Base-by-base conservation (phyloP, 257 asterid genomes). In the Primulina huaijiensis region DNA sequence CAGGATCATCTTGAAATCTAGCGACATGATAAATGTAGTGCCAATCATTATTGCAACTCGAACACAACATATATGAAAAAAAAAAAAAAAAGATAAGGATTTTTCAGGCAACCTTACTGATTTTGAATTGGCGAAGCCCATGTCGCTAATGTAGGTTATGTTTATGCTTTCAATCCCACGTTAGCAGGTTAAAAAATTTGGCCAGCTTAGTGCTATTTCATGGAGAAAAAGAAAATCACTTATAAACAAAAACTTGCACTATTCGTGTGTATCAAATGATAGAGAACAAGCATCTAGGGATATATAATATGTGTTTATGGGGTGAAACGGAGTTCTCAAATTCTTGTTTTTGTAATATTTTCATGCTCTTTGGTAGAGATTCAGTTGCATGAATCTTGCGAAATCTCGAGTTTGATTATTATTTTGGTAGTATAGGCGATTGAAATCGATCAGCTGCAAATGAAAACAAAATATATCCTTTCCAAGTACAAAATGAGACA, bases 1-100 rank as follows among this genome's bases (percentile, higher is more conserved):
- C 95, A 2, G 62, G 60, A 31, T 74, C 86, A 23, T 79, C 79
- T 10, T 57, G 74, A 63, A 84, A 82, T 66, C 95, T 88, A 86
- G 21, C 14, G 38, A 37, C 19, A 7, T 4, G 35, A 17, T 9
- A 60, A 19, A 35, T 11, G 10, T 43, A 19, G 3, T 43, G 2
- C n/a, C 56, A 46, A 4, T 14, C 19, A 46, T 12, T 16, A 46
- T 46, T 14, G 56, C 56, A 46, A 46, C 56, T 46, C 7, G 20
- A 5, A 46, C 56, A 46, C 56, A 12, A 1, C 8, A 46, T 71
- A 40, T 10, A 10, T 46, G 0, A n/a, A 46, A 12, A 65, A 65
- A 21, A n/a, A 46, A 12, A 65, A 65, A 21, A 34, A 38, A 23
- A 38, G 60, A 65, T 53, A 29, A 8, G 29, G 8, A 23, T 23